phyloP scores from a whole-genome alignment of 2,329 filamentous ascomycete genomes.

The Ophioceras dolichostomum region DNA sequence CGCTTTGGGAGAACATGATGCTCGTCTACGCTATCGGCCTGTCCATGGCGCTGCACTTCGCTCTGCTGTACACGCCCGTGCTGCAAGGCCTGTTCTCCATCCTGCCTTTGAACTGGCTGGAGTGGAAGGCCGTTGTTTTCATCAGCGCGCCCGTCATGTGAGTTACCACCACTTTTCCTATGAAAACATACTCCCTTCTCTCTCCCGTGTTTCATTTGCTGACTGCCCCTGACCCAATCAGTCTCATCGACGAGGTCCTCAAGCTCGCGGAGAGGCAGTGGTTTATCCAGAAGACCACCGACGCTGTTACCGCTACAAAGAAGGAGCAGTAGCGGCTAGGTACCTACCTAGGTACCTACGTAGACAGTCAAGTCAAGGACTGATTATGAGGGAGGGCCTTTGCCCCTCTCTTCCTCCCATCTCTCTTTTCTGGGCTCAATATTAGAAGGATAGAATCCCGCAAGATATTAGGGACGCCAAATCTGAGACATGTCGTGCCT shows the following conservation, averaged over 20 bases:
- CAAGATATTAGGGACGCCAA: too few relatives aligned
- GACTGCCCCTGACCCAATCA: slow-evolving; percentile 18
- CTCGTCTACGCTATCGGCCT: slow-evolving; percentile 87
- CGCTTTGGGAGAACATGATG: slow-evolving; percentile 98
- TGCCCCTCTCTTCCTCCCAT: too few relatives aligned
- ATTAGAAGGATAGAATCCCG: too few relatives aligned
- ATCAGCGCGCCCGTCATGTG: slow-evolving; percentile 91
- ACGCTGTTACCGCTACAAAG: slow-evolving; percentile 29
- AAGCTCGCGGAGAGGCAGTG: slow-evolving; percentile 64
- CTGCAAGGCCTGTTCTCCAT: slow-evolving; percentile 86
- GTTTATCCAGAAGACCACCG: slow-evolving; percentile 41
- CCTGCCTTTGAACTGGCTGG: slow-evolving; percentile 67
- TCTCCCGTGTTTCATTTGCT: neutral
- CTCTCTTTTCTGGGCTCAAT: too few relatives aligned
- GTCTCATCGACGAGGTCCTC: slow-evolving; percentile 70
- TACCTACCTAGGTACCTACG: too few relatives aligned
- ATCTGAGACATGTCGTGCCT: too few relatives aligned
- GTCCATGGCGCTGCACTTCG: slow-evolving; percentile 92
- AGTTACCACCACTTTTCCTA: slow-evolving; percentile 28
- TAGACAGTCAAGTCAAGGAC: too few relatives aligned
- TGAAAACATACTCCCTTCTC: too few relatives aligned
- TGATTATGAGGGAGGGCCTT: too few relatives aligned
- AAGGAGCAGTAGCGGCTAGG: slow-evolving; percentile 40
- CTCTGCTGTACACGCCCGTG: slow-evolving; percentile 82
- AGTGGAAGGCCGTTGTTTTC: slow-evolving; percentile 83